A percentile compares a stretch with the other conserved stretches of the same genome.
Evolutionary conservation across 2,329 filamentous ascomycete genomes (phyloP).

Genomic region (Scedosporium minutisporum): DNA sequence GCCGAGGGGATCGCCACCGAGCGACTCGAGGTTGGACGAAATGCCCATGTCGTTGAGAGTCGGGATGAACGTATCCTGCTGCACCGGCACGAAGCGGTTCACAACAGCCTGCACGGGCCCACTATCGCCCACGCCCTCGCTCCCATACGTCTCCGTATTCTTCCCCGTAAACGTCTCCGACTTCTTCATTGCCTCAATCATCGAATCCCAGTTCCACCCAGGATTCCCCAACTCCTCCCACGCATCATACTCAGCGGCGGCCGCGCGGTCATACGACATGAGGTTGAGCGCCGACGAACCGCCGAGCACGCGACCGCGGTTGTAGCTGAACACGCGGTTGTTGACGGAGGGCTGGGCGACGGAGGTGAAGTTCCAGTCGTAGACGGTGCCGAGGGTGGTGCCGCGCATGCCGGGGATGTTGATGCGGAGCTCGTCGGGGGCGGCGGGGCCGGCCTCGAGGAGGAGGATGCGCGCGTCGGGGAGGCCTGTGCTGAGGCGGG

Average conservation of each 20-base stretch:
- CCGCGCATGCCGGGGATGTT: conserved; percentile 22
- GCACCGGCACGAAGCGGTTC: conserved; percentile 31
- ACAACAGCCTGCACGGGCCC: conserved; percentile 19
- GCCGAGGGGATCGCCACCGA: conserved; percentile 40
- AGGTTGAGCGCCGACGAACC: conserved; percentile 38
- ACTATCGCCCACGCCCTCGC: conserved; percentile 12
- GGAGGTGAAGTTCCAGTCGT: conserved; percentile 35
- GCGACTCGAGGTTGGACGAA: conserved; percentile 29
- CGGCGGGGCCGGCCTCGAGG: conserved; percentile 19
- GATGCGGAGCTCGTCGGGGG: conserved; percentile 19
- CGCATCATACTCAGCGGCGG: conserved; percentile 24
- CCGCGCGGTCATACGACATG: conserved; percentile 26
- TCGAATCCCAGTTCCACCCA: conserved; percentile 26
- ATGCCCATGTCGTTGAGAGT: conserved; percentile 34
- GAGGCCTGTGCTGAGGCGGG: conserved; percentile 21
- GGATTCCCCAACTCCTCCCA: conserved; percentile 26
- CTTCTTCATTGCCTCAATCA: conserved; percentile 22
- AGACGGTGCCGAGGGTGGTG: conserved; percentile 15
- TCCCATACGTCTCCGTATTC: conserved; percentile 13
- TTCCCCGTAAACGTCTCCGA: conserved; percentile 19
- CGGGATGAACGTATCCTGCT: conserved; percentile 32
- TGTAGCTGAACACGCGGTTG: conserved; percentile 28
- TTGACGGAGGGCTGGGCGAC: conserved; percentile 28
- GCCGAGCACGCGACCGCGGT: conserved; percentile 38
- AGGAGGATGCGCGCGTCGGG: conserved; percentile 19